Evolutionary conservation across 2,329 filamentous ascomycete genomes (phyloP), one percentile per base, ranked within the genome.

Genomic region (Phyllosticta citriasiana): DNA sequence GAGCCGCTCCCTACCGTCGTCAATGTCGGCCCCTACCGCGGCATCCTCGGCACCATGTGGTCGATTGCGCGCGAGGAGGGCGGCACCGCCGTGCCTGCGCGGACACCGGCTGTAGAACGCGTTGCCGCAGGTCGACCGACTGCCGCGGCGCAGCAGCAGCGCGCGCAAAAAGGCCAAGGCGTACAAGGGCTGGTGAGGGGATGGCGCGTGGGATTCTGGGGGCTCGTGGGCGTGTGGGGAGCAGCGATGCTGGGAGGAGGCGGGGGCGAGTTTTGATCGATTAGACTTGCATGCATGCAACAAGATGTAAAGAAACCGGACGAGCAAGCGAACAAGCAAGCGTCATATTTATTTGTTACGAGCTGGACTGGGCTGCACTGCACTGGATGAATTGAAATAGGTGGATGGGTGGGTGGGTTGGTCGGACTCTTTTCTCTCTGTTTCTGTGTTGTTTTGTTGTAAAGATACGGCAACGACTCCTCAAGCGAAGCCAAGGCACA

Each of bases 11-110:
- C 90, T 60, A 91, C 90, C 0, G 86, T 97, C 60, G 85, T 97
- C 0, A 85, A 88, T 2, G 80, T 89, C 0, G 92, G 91, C 2
- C 84, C 84, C 3, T 99, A 96, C 72, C 80, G 84, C 35, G 94
- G 94, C n/a, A 81, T 96, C 1, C 73, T 94, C n/a, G 89, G 91
- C 2, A 97, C 93, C 2, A 92, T 97, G 83, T 93, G 91, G 80
- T 84, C 84, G 63, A 94, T 99, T 64, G 82, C 89, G 1, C 82
- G 87, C 40, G 89, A 95, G 68, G 94, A 99, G 73, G 94, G 94
- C 7, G 77, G 63, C 47, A 30, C 54, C 77, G 65, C 69, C 62
- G 63, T 74, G 62, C 69, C 65, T 35, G 63, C 0, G 66, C 70
- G 2, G 65, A 62, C 22, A 57, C 27, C 27, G 9, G 6, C 9